Percentiles rank a stretch among this genome's conserved stretches.
Evolutionary conservation across 202 grass and related monocot species (phyloP).

Genomic region (Zizania palustris): DNA sequence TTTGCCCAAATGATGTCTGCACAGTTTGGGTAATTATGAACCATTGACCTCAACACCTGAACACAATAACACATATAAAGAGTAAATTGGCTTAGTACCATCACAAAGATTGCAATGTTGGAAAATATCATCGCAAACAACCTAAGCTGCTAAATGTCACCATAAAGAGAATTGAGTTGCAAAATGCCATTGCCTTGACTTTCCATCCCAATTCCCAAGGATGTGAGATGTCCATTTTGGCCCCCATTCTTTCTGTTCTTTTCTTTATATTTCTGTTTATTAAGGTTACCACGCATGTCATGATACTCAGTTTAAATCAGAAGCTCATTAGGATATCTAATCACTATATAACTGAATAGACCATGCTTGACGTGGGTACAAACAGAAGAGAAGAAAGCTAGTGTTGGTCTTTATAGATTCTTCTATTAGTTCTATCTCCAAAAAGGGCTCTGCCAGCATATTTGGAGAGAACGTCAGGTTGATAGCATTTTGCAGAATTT

Average conservation of each 20-base stretch:
- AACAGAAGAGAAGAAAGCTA: neutral
- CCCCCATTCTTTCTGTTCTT: neutral
- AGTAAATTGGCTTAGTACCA: neutral
- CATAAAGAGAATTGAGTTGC: neutral
- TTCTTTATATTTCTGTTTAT: neutral
- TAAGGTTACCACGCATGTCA: neutral
- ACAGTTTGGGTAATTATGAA: constrained; percentile 83
- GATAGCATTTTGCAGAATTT: neutral
- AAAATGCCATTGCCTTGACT: neutral
- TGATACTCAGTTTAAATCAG: neutral
- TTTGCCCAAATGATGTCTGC: constrained; percentile 65
- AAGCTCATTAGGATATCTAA: neutral
- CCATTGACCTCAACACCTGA: constrained; percentile 73
- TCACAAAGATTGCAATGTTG: neutral
- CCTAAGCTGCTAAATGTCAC: neutral
- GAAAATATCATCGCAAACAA: neutral
- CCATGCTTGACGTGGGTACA: neutral
- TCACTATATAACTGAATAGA: neutral
- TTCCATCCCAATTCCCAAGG: neutral
- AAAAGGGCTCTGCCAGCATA: neutral
- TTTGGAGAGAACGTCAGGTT: neutral
- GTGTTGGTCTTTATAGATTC: neutral
- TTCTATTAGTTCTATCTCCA: neutral
- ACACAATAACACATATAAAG: constrained; percentile 38
- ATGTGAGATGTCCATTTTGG: neutral